phyloP scores from a whole-genome alignment of 306 rosid genomes.

The Ormosia emarginata region DNA sequence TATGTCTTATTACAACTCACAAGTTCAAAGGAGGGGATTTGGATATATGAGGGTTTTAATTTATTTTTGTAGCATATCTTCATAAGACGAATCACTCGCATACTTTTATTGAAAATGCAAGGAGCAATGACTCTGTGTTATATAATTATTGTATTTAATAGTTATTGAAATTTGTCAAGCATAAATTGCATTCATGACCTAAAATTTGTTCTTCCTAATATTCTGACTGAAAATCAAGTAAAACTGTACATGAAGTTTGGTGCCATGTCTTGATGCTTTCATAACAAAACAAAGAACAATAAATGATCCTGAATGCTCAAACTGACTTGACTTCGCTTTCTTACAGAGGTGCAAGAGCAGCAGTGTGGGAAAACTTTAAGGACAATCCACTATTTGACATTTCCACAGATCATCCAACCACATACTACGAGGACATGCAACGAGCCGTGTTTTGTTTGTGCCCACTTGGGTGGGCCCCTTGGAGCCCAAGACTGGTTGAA shows the following conservation, averaged over 20 bases:
- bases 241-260: not conserved
- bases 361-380: slow-evolving; percentile 99
- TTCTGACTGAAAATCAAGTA: not conserved
- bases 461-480: slow-evolving; percentile 99
- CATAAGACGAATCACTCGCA: not conserved
- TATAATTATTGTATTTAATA: slow-evolving; percentile 7
- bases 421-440: slow-evolving; percentile 98
- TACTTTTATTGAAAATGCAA: slow-evolving; percentile 7
- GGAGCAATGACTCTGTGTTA: not conserved
- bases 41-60: slow-evolving; percentile 1
- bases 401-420: slow-evolving; percentile 90
- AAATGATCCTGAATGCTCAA: slow-evolving; percentile 8
- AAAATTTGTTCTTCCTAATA: not conserved
- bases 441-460: slow-evolving; percentile 92
- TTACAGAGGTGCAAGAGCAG: slow-evolving; percentile 87
- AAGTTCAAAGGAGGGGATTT: not conserved
- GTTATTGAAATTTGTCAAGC: slow-evolving; percentile 1
- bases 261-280: not conserved
- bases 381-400: slow-evolving; percentile 95
- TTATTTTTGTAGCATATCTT: not conserved
- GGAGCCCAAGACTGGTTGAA: slow-evolving; percentile 97
- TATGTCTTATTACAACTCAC: slow-evolving; percentile 21
- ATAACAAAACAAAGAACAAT: not conserved
- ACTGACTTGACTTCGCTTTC: slow-evolving; percentile 15
- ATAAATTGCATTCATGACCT: not conserved